phyloP scores from a whole-genome alignment of 1,139 yeast species.

The Eremothecium gossypii region DNA sequence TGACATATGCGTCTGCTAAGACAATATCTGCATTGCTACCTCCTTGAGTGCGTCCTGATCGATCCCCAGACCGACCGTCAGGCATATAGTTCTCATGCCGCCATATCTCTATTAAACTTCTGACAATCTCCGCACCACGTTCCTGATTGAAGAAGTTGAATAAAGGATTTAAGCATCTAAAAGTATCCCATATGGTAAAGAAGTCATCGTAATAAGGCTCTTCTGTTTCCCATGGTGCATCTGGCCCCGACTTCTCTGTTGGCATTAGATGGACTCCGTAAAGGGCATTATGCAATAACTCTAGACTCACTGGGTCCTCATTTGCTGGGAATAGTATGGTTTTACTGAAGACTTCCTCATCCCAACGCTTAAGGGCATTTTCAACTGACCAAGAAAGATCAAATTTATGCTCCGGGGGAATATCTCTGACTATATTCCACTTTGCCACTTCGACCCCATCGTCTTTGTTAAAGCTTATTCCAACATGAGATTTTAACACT shows the following conservation, averaged over 20 bases:
- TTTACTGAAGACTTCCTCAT: slow-evolving; percentile 27
- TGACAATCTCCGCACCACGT: slow-evolving; percentile 31
- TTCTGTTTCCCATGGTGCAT: slow-evolving; percentile 25
- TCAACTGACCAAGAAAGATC: slow-evolving; percentile 24
- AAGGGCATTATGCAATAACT: slow-evolving; percentile 29
- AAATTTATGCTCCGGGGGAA: slow-evolving; percentile 14
- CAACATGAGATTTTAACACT: slow-evolving; percentile 26
- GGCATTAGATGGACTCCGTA: slow-evolving; percentile 34
- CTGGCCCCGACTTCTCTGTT: slow-evolving; percentile 34
- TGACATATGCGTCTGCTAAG: slow-evolving; percentile 35
- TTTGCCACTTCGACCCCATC: slow-evolving; percentile 29
- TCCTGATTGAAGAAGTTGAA: slow-evolving; percentile 29
- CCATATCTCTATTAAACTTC: slow-evolving; percentile 30
- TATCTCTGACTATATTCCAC: slow-evolving; percentile 25
- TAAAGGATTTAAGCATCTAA: slow-evolving; percentile 33
- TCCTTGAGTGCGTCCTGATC: slow-evolving; percentile 36
- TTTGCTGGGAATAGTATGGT: slow-evolving; percentile 15
- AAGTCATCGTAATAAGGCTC: slow-evolving; percentile 35
- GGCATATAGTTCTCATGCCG: slow-evolving; percentile 35
- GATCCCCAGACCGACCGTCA: slow-evolving; percentile 35
- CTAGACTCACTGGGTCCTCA: slow-evolving; percentile 24
- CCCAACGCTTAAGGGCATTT: slow-evolving; percentile 27
- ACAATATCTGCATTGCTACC: slow-evolving; percentile 36
- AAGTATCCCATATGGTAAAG: slow-evolving; percentile 37
- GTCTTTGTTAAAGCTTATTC: slow-evolving; percentile 31